Base-by-base conservation (phyloP, 2,329 filamentous ascomycete genomes). In the Aureobasidium melanogenum region DNA sequence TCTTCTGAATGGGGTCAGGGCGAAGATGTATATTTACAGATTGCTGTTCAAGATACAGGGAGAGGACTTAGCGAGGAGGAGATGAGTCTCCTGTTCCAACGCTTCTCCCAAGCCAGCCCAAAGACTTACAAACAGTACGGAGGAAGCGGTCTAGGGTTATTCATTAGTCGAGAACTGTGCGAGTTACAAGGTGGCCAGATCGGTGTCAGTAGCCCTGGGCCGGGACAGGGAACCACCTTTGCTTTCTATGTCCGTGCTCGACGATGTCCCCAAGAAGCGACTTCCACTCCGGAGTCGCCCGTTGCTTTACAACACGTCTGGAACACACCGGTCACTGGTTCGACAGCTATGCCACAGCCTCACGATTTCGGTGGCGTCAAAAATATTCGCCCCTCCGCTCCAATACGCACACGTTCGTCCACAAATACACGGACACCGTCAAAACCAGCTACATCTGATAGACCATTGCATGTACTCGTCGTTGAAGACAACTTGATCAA, bases 171-270 rank as follows among this genome's bases (percentile, higher is more conserved):
- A n/a, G 79, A 84, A 34, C 77, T 89, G 12, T 85, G 84, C 1
- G 86, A 89, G 68, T 75, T 88, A 34, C 85, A 88, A 63, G 84
- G 85, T 19, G 86, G 86, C 1, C 80, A 84, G 50, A 87, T 89
- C 32, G 86, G 85, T 1, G 83, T 88, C 14, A 75, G 76, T 2
- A 86, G 84, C 0, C 69, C 77, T 46, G 79, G 80, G 62, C 9
- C 54, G 5, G 84, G 81, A 15, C 69, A 79, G 10, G 85, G 85
- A 43, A 86, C 83, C 68, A 85, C 80, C 1, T 87, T 88, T 70
- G 82, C 80, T 47, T 87, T 88, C 68, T 88, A 86, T 68, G 78
- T 88, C 69, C 44, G 56, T 12, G 56, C 56, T 51, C 44, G 56
- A 5, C 26, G 46, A 17, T 60, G 56, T n/a, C 44, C 24, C 1